These are phyloP conservation scores for Ormosia semicastrata DNA, from an alignment of 306 rosid species.

Conservation along the genomic window DNA sequence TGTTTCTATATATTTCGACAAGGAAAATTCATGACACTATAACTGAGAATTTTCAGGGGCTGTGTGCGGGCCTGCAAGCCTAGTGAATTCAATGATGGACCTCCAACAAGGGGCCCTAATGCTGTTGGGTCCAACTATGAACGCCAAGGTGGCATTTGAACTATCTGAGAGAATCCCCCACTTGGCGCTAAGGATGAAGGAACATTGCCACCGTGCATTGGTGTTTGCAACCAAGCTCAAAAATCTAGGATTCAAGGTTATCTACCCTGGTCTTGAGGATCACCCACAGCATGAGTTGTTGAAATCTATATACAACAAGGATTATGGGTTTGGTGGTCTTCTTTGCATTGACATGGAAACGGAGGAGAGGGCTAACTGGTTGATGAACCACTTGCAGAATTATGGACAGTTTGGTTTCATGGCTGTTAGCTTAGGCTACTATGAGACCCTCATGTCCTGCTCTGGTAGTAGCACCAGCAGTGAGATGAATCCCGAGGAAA, in stretches of 20 bases:
- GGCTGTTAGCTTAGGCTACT: constrained; percentile 92
- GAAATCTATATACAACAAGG: constrained; percentile 59
- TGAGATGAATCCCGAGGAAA: constrained; percentile 64
- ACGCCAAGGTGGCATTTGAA: constrained; percentile 87
- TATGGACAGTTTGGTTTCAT: constrained; percentile 74
- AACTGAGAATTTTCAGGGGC: constrained; percentile 50
- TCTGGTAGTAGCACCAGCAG: constrained; percentile 95
- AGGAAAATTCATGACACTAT: background rate
- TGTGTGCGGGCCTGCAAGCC: constrained; percentile 71
- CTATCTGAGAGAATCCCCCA: constrained; percentile 88
- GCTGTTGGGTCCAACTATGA: constrained; percentile 96
- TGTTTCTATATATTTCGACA: no score
- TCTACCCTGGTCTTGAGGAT: constrained; percentile 82
- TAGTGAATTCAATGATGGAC: constrained; percentile 92
- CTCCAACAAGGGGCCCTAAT: constrained; percentile 87
- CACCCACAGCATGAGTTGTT: constrained; percentile 69
- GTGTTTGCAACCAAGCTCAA: constrained; percentile 59
- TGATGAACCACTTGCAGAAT: constrained; percentile 75
- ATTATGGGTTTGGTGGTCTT: constrained; percentile 80
- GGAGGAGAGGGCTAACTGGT: constrained; percentile 70
- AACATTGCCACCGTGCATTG: constrained; percentile 67
- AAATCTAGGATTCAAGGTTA: constrained; percentile 61
- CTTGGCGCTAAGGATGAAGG: constrained; percentile 72
- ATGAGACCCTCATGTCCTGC: constrained; percentile 91
- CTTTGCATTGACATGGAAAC: constrained; percentile 88